Evolutionary conservation across 495 filamentous ascomycete genomes (phyloP).

Genomic region (Neurospora tetrasperma): DNA sequence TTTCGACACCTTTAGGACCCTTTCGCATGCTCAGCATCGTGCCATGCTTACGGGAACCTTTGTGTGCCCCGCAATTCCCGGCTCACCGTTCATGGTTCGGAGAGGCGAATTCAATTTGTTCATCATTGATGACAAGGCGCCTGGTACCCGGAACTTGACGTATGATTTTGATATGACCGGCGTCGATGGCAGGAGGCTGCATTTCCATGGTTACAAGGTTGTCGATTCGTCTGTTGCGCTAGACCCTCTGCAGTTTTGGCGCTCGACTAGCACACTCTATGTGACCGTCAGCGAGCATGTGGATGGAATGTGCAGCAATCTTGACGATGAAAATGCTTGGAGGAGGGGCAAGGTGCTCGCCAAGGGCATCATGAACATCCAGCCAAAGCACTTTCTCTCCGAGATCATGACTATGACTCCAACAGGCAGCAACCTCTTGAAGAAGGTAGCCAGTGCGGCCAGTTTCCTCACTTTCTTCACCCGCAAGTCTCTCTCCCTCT

Average conservation of each 20-base stretch:
- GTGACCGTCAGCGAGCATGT: constrained; percentile 38
- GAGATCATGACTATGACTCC: constrained; percentile 47
- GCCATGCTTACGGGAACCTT: constrained; percentile 55
- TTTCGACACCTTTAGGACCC: constrained; percentile 34
- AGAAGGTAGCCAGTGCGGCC: constrained; percentile 32
- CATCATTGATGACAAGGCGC: constrained; percentile 37
- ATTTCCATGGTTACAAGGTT: constrained; percentile 53
- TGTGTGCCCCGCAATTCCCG: constrained; percentile 44
- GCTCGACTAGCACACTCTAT: constrained; percentile 53
- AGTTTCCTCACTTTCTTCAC: constrained; percentile 50
- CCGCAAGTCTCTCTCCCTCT: constrained; percentile 40
- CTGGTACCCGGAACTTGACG: constrained; percentile 47
- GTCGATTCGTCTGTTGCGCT: constrained; percentile 50
- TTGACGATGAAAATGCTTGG: constrained; percentile 28
- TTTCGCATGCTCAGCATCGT: constrained; percentile 38
- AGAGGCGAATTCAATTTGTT: constrained; percentile 51
- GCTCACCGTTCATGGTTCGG: constrained; percentile 51
- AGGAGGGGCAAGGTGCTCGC: constrained; percentile 37
- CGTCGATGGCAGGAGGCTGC: constrained; percentile 38
- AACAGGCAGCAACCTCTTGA: constrained; percentile 35
- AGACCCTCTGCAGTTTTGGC: constrained; percentile 45
- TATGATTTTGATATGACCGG: constrained; percentile 53
- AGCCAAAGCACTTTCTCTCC: constrained; percentile 42
- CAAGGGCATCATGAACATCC: constrained; percentile 50
- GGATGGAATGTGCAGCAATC: constrained; percentile 18